phyloP scores from a whole-genome alignment of 1,284 basidiomycete genomes.

The Leccinum holopus region DNA sequence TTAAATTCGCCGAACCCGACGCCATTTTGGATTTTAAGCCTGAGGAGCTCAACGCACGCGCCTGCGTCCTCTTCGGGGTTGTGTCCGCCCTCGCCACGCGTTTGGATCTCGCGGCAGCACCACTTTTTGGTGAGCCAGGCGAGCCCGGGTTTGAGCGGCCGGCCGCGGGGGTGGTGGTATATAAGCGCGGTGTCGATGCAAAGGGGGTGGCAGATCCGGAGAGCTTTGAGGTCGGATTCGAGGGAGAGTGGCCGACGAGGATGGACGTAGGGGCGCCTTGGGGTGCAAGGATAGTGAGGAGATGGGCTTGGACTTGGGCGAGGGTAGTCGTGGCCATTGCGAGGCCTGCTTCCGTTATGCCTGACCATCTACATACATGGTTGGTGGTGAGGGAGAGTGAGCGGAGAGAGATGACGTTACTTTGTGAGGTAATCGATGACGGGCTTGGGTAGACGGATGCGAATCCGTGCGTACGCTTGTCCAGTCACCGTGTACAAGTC shows the following conservation, averaged over 20 bases:
- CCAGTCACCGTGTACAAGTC: conserved; percentile 53
- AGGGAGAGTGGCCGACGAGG: conserved; percentile 85
- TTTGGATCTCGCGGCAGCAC: conserved; percentile 85
- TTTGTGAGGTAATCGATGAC: conserved; percentile 87
- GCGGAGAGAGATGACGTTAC: conserved; percentile 38
- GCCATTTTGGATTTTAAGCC: conserved; percentile 76
- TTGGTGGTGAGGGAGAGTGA: not conserved
- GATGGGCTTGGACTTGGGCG: conserved; percentile 67
- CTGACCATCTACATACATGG: conserved; percentile 69
- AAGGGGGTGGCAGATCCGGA: conserved; percentile 78
- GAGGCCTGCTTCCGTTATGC: conserved; percentile 78
- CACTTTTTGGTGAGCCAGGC: conserved; percentile 93
- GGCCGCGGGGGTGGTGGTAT: conserved; percentile 87
- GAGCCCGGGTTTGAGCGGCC: conserved; percentile 87
- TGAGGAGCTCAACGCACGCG: conserved; percentile 80
- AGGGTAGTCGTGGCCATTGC: conserved; percentile 71
- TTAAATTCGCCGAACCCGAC: conserved; percentile 85
- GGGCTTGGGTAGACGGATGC: conserved; percentile 77
- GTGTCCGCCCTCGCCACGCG: conserved; percentile 74
- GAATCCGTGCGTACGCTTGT: conserved; percentile 67
- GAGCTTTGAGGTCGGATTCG: conserved; percentile 84
- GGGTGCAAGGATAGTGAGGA: conserved; percentile 56
- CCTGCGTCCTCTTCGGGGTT: conserved; percentile 90
- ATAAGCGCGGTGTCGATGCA: conserved; percentile 89
- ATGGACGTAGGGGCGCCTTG: conserved; percentile 65